Percentiles rank a stretch among this genome's conserved stretches.
These are phyloP conservation scores for Tuber melanosporum DNA, from an alignment of 495 filamentous ascomycete species.

Conservation along the genomic window DNA sequence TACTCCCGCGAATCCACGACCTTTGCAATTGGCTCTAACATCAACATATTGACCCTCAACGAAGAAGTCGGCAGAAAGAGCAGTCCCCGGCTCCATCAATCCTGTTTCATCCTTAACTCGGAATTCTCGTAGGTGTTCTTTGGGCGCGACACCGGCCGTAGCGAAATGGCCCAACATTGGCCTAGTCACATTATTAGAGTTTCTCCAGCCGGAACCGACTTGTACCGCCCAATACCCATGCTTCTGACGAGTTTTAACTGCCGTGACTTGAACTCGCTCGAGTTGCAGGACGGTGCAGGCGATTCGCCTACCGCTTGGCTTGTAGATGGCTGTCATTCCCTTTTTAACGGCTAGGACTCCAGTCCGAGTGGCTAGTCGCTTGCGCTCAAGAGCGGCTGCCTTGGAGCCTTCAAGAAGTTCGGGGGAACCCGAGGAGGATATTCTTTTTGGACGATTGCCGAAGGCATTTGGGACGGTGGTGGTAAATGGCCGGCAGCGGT, in stretches of 20 bases:
- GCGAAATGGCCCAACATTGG: conserved; percentile 81
- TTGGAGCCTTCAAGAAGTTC: conserved; percentile 60
- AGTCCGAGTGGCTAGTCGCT: conserved; percentile 69
- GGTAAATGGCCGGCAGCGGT: conserved; percentile 16
- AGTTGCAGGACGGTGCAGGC: conserved; percentile 91
- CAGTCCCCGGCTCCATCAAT: conserved; percentile 62
- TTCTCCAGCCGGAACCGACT: conserved; percentile 72
- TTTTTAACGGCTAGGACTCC: conserved; percentile 82
- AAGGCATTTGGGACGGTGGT: conserved; percentile 27
- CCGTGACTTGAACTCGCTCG: conserved; percentile 80
- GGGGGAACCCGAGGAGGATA: conserved; percentile 40
- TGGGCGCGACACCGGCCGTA: conserved; percentile 67
- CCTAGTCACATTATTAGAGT: conserved; percentile 65
- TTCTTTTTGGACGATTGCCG: conserved; percentile 35
- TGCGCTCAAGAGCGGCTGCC: conserved; percentile 72
- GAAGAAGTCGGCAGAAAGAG: conserved; percentile 78
- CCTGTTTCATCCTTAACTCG: conserved; percentile 65
- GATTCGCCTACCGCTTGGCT: conserved; percentile 66
- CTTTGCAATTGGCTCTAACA: conserved; percentile 66
- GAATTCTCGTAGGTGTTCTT: conserved; percentile 77
- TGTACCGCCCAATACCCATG: conserved; percentile 93
- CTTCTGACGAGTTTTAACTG: conserved; percentile 67
- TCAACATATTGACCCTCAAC: conserved; percentile 85
- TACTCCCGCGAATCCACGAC: conserved; percentile 81
- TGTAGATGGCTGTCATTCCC: conserved; percentile 89